Evolutionary conservation across 163 green algal species (phyloP), one percentile per base, ranked within the genome.

Genomic region (Picocystis sp.): DNA sequence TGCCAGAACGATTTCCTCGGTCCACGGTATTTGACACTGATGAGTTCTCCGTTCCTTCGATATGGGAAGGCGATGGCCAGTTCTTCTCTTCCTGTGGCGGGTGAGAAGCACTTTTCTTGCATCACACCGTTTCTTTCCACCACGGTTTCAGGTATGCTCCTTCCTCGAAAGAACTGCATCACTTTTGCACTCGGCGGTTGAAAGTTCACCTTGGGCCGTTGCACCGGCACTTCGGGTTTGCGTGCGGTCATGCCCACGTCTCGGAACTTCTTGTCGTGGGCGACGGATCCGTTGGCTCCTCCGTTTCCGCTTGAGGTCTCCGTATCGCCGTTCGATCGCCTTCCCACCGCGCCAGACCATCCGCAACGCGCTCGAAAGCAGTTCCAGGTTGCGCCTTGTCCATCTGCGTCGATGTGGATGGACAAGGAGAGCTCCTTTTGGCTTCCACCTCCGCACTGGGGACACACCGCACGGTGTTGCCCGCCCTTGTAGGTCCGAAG

Each of bases 11-110:
- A 57, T 66, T 92, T 92, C 25, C 76, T 61, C 3, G 79, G 52
- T 10, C 38, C 63, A 19, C 86, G 74, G 63, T 89, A 93, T 74
- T 96, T 96, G 46, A 89, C 58, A 64, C 93, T 93, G 38, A 93
- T 70, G 10, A 94, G n/a, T 49, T 76, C 53, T 29, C 69, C 76
- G 34, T 77, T 59, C 2, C 70, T 33, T 45, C 62, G 66, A 75
- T 89, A 93, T 0, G 79, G 80, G 56, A 93, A 94, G 1, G 74
- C 78, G 10, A 93, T 72, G 47, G 35, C 53, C 43, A 50, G 12
- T 19, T 43, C 17, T 12, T n/a, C 17, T 58, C 25, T 33, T 43
- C 41, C 13, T 17, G 22, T 2, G 29, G 29, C 29, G 5, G 29
- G 29, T 22, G 14, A 58, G 23, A 19, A 55, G 25, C 15, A 19